Evolutionary conservation across 257 asterid species (phyloP), one percentile per base, ranked within the genome.

Genomic region (Knoxia roxburghii): DNA sequence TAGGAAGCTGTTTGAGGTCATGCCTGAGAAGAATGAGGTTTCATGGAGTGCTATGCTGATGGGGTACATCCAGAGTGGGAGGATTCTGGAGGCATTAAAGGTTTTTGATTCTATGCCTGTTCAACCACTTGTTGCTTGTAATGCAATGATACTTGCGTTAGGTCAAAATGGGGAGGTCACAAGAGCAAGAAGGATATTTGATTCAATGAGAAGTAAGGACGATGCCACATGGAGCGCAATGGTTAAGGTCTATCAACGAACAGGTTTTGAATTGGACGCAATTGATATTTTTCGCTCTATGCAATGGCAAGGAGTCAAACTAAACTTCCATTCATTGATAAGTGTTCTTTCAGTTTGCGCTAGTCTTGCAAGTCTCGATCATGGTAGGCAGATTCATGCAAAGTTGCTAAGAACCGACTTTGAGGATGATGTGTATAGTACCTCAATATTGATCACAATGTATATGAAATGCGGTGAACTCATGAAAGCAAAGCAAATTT

Each of bases 401-500:
- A 83, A 72, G 53, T 29, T 81, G 57, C 66, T 88, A 15, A 78
- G 87, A 69, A 78, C 76, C 29, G 27, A 71, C 56, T 57, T 82
- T 17, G 82, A 79, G 24, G 77, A 68, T 17, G 92, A 88, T 41
- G 77, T 84, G 26, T 90, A 75, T 53, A 53, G 85, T 58, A 75
- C 85, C 21, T 84, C 91, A 37, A 80, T 75, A 35, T 59, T 90
- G 75, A 81, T 88, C 70, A 83, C 88, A 21, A 85, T 85, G 96
- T 90, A 88, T 60, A 83, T 88, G 85, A 90, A 83, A 79, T 86
- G 95, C 40, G 97, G 97, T 20, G 81, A 80, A 64, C 83, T 88
- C 48, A 70, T 39, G 56, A 82, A 72, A 61, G 94, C 88, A 55
- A 82, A 73, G 60, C 68, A 68, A 63, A 73, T 87, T 52, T 89